Conservation (phyloP, 2,329 filamentous ascomycete genomes). For the Talaromyces funiculosus region DNA sequence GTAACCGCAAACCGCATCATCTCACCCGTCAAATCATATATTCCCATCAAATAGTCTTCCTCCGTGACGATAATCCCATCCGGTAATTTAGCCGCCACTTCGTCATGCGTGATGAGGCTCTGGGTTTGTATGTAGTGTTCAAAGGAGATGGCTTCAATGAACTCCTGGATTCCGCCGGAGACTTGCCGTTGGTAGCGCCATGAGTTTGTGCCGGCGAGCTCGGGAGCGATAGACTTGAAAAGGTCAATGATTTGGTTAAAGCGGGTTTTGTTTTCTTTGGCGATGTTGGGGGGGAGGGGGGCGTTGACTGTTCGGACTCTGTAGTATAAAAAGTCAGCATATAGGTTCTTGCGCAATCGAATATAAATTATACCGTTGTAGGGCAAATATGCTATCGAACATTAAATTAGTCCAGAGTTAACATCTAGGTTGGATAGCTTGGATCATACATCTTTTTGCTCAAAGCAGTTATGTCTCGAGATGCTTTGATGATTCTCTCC, state of each 20-base stretch:
- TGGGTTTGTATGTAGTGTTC: conserved; percentile 79
- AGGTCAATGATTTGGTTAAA: conserved; percentile 65
- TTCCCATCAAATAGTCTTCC: conserved; percentile 81
- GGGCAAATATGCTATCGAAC: conserved; percentile 66
- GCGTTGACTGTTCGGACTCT: conserved; percentile 38
- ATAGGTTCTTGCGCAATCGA: not conserved
- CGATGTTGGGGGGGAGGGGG: conserved; percentile 60
- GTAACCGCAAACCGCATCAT: conserved; percentile 96
- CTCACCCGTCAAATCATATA: conserved; percentile 93
- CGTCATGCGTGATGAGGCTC: conserved; percentile 62
- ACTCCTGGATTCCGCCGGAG: conserved; percentile 79
- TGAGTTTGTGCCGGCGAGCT: conserved; percentile 72
- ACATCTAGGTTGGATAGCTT: not conserved
- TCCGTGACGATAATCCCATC: conserved; percentile 61
- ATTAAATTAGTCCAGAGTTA: not conserved
- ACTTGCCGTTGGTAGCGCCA: conserved; percentile 77
- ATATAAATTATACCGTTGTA: conserved; percentile 60
- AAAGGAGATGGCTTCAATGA: conserved; percentile 86
- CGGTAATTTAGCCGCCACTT: conserved; percentile 46
- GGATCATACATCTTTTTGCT: conserved; percentile 87
- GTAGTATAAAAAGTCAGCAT: not conserved
- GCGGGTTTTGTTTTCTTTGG: conserved; percentile 64
- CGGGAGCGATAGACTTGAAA: conserved; percentile 62
- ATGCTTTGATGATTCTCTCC: conserved; percentile 81
- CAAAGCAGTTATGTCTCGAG: conserved; percentile 82